phyloP scores from a whole-genome alignment of 2,329 filamentous ascomycete genomes.

The Ciborinia camelliae region DNA sequence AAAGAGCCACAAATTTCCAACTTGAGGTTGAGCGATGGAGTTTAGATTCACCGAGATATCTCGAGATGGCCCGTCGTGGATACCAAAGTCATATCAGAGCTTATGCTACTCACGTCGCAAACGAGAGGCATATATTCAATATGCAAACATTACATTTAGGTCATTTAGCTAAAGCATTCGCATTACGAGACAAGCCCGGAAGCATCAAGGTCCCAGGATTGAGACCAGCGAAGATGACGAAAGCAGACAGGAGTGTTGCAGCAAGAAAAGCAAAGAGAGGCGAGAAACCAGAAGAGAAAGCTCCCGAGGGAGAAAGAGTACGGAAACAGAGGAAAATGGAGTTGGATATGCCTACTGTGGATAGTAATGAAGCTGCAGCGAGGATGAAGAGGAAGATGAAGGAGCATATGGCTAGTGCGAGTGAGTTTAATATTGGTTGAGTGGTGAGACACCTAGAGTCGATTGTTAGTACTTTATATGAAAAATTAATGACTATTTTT shows the following conservation, averaged over 20 bases:
- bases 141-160: constrained; percentile 88
- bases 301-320: constrained; percentile 36
- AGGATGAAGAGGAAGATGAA: constrained; percentile 63
- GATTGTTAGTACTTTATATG: neutral
- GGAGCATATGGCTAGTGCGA: constrained; percentile 53
- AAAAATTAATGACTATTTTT: neutral
- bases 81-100: constrained; percentile 92
- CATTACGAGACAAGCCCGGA: constrained; percentile 79
- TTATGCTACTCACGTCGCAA: constrained; percentile 88
- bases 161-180: constrained; percentile 92
- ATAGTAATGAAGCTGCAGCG: constrained; percentile 57
- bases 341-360: constrained; percentile 41
- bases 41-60: constrained; percentile 60
- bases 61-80: constrained; percentile 78
- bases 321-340: constrained; percentile 40
- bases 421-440: constrained; percentile 67
- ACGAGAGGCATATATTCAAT: constrained; percentile 84
- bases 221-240: constrained; percentile 44
- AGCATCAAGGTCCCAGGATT: constrained; percentile 61
- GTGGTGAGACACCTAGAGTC: neutral
- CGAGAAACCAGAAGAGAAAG: constrained; percentile 38
- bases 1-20: constrained; percentile 64
- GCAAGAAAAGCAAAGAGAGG: constrained; percentile 38
- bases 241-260: constrained; percentile 41
- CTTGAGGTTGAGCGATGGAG: constrained; percentile 64